A percentile compares a stretch with the other conserved stretches of the same genome.
These are phyloP conservation scores for Rhypophila decipiens DNA, from an alignment of 495 filamentous ascomycete species.

Conservation along the genomic window DNA sequence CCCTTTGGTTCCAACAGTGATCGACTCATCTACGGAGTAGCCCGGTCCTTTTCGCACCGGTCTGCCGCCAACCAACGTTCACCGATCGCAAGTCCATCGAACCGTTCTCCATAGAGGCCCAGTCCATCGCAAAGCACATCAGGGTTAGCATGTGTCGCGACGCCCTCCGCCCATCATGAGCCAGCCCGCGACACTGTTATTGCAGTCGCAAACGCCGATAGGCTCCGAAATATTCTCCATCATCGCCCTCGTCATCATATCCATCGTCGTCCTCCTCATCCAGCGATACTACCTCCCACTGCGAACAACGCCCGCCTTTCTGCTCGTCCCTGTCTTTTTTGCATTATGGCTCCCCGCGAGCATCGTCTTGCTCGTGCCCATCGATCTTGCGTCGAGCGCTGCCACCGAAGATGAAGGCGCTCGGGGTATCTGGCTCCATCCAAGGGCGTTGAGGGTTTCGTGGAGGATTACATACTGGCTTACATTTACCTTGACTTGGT, in stretches of 20 bases:
- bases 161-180: conserved; percentile 15
- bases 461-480: conserved; percentile 97
- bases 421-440: conserved; percentile 58
- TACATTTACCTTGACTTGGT: conserved; percentile 93
- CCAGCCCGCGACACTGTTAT: conserved; percentile 2
- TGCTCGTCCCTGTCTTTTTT: conserved; percentile 89
- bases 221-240: conserved; percentile 56
- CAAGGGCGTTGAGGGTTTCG: conserved; percentile 64
- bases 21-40: too few relatives aligned
- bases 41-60: too few relatives aligned
- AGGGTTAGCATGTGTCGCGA: conserved; percentile 10
- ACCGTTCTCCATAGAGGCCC: too few relatives aligned
- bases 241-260: conserved; percentile 64
- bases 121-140: too few relatives aligned
- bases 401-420: conserved; percentile 59
- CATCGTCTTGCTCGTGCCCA: conserved; percentile 91
- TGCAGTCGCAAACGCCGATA: conserved; percentile 23
- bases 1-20: too few relatives aligned
- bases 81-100: too few relatives aligned
- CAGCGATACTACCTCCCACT: conserved; percentile 84
- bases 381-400: conserved; percentile 85
- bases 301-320: conserved; percentile 81
- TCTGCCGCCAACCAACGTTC: too few relatives aligned
- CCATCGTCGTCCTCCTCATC: conserved; percentile 69
- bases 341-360: conserved; percentile 86